phyloP scores from a whole-genome alignment of 441 rosid genomes.

The Heliophila coronopifolia region DNA sequence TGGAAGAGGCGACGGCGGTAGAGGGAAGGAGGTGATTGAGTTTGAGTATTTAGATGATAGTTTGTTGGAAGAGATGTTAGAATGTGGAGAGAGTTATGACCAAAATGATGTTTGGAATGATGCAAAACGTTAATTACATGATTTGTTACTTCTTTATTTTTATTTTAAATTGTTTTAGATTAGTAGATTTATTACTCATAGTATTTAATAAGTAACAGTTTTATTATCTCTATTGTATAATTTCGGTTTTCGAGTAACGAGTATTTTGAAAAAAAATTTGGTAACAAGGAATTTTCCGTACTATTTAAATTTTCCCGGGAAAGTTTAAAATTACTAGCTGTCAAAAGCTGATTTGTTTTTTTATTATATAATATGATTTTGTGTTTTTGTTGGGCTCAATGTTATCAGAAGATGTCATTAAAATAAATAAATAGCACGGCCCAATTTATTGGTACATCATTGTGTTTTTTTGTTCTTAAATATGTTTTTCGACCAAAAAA shows the following conservation, averaged over 20 bases:
- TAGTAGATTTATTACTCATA: too few species aligned
- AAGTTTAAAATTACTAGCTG: not conserved
- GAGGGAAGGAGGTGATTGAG: conserved; percentile 47
- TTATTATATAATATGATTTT: too few species aligned
- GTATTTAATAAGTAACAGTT: not conserved
- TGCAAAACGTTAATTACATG: conserved; percentile 11
- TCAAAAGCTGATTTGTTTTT: too few species aligned
- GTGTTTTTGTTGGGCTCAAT: too few species aligned
- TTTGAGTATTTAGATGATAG: conserved; percentile 65
- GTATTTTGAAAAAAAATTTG: too few species aligned
- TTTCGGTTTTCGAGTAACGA: not conserved
- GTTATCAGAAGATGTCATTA: too few species aligned
- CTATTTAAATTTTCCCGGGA: conserved; percentile 9
- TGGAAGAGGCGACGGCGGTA: conserved; percentile 8
- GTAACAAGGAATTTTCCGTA: too few species aligned
- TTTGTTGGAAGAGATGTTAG: conserved; percentile 69
- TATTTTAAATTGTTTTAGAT: too few species aligned
- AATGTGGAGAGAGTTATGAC: conserved; percentile 24
- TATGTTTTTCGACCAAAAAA: too few species aligned
- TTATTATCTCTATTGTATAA: not conserved
- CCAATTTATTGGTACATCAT: too few species aligned
- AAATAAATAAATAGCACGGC: too few species aligned
- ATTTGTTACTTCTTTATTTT: not conserved
- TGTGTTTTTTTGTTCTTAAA: too few species aligned
- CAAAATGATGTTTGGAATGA: conserved; percentile 14